Base-by-base conservation (phyloP, 2,329 filamentous ascomycete species). In the Curvularia lunata region DNA sequence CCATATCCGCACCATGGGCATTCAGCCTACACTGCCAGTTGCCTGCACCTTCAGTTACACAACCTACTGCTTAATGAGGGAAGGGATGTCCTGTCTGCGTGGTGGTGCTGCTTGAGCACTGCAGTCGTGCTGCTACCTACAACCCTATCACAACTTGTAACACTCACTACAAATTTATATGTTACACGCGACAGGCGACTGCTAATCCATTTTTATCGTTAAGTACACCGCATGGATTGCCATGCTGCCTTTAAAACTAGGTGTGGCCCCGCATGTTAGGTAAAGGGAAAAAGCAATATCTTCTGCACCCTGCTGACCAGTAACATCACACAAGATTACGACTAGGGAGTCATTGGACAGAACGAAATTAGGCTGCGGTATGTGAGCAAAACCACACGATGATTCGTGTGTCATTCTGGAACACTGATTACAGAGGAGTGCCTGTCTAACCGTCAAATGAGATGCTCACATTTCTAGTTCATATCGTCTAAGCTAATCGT, bases 301-400 rank as follows among this genome's bases (percentile, higher is more conserved):
- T 30, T n/a, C 25, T 46, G 25, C 27, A 25, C n/a, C 28, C 16
- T 46, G 43, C 28, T 32, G 41, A 19, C 38, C 49, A 34, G 28
- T 32, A 34, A 25, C 43, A 54, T 47, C 34, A 23, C 18, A 27
- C 34, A 52, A 21, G 13, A 57, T 64, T 59, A 63, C 64, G 48
- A 60, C 58, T 50, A 52, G 28, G 45, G 42, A 21, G 59, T 64
- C 23, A 65, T 66, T 68, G 65, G 53, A n/a, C 23, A 48, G 34
- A 54, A n/a, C 13, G 19, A 45, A 25, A 25, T 28, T 46, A 53
- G 42, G 32, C 42, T 46, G 27, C 9, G n/a, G 25, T 27, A 30
- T 18, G 27, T n/a, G 43, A 25, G 43, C 6, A 28, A 10, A 25
- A 42, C 16, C 23, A 23, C 40, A 42, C 16, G 13, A 25, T 23